Evolutionary conservation across 345 rosid genomes (phyloP).

Genomic region (Acer negundo): DNA sequence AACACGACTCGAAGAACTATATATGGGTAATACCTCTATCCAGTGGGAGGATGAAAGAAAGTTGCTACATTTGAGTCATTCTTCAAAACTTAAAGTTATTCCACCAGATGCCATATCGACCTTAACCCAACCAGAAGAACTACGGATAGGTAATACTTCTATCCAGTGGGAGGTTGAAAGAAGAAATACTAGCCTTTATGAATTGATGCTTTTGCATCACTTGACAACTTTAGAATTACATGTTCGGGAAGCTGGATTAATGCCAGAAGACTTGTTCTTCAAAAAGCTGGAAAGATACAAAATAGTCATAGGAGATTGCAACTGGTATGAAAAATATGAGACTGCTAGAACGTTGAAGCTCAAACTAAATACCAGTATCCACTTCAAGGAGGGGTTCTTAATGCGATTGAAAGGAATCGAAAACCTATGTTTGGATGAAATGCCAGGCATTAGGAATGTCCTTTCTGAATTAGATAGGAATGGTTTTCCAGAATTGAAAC

Average conservation of each 20-base stretch:
- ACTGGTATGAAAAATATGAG: not conserved
- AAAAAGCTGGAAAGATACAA: slow-evolving; percentile 15
- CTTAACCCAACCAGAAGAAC: slow-evolving; percentile 27
- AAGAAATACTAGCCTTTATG: slow-evolving; percentile 20
- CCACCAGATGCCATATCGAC: slow-evolving; percentile 19
- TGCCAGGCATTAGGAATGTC: too few relatives aligned
- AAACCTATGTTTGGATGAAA: too few relatives aligned
- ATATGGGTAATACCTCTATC: slow-evolving; percentile 9
- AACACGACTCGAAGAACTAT: slow-evolving; percentile 28
- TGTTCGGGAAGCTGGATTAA: not conserved
- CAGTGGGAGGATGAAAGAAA: slow-evolving; percentile 26
- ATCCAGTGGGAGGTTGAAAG: slow-evolving; percentile 15
- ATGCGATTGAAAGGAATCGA: too few relatives aligned
- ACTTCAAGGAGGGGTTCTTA: too few relatives aligned
- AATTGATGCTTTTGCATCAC: slow-evolving; percentile 19
- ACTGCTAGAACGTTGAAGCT: slow-evolving; percentile 13
- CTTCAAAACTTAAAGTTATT: slow-evolving; percentile 12
- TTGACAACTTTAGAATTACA: slow-evolving; percentile 19
- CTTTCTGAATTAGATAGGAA: too few relatives aligned
- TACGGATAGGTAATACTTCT: slow-evolving; percentile 17
- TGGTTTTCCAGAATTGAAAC: too few relatives aligned
- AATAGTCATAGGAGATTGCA: slow-evolving; percentile 23
- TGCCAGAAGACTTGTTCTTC: slow-evolving; percentile 8
- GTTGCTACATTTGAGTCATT: slow-evolving; percentile 22
- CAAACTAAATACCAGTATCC: too few relatives aligned